These are phyloP conservation scores for Ramaria sp. DNA, from an alignment of 768 basidiomycete species.

Conservation along the genomic window DNA sequence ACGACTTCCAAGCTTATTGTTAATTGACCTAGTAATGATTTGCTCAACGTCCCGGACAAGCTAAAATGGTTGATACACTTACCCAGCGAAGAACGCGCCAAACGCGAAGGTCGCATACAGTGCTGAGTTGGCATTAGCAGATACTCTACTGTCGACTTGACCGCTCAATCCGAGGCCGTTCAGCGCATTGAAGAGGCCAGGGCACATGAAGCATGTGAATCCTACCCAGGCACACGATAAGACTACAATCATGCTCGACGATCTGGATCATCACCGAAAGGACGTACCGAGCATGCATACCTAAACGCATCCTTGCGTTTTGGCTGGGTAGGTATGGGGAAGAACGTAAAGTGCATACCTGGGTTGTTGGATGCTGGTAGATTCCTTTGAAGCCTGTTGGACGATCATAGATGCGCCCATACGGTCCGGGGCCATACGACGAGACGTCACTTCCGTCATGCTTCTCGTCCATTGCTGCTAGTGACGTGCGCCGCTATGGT, in stretches of 20 bases:
- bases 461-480: conserved; percentile 2
- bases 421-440: not conserved
- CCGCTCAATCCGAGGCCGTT: conserved; percentile 76
- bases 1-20: conserved; percentile 71
- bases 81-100: conserved; percentile 64
- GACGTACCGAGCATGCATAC: conserved; percentile 52
- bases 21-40: conserved; percentile 43
- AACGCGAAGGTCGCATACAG: conserved; percentile 57
- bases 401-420: conserved; percentile 26
- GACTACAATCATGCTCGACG: conserved; percentile 22
- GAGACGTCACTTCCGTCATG: not conserved
- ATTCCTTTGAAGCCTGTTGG: conserved; percentile 42
- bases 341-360: conserved; percentile 20
- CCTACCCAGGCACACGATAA: not conserved
- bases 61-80: conserved; percentile 11
- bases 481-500: not conserved
- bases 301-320: too few relatives aligned
- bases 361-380: conserved; percentile 49
- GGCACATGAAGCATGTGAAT: conserved; percentile 13
- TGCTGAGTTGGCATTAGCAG: conserved; percentile 57
- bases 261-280: conserved; percentile 13
- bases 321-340: not conserved
- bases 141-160: conserved; percentile 52
- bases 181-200: conserved; percentile 70
- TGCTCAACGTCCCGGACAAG: not conserved